Evolutionary conservation across 805 yeast species (phyloP).

Genomic region (Yamadazyma sp.): DNA sequence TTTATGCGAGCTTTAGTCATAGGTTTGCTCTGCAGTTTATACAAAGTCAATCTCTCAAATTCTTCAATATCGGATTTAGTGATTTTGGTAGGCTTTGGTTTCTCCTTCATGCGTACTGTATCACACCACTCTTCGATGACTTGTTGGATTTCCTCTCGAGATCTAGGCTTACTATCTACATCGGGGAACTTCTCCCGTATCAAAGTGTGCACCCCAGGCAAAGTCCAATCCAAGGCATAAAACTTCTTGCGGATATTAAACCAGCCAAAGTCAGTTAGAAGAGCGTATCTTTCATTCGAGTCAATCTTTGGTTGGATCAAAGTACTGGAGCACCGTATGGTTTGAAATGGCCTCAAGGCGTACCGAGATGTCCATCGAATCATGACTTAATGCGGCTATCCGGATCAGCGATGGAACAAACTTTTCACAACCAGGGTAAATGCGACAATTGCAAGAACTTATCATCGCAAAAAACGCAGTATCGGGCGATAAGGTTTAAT

Average conservation of each 20-base stretch:
- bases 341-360: too few relatives aligned
- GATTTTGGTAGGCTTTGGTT: constrained; percentile 11
- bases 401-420: too few relatives aligned
- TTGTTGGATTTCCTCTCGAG: constrained; percentile 13
- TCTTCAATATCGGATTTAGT: constrained; percentile 5
- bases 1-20: constrained; percentile 2
- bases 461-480: too few relatives aligned
- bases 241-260: constrained; percentile 17
- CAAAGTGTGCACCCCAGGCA: constrained; percentile 12
- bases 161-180: constrained; percentile 6
- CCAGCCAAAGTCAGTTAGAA: constrained; percentile 25
- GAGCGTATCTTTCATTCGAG: constrained; percentile 15
- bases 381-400: too few relatives aligned
- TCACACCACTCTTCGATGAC: constrained; percentile 20
- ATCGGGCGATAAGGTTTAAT: too few relatives aligned
- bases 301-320: constrained; percentile 5
- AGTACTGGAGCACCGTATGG: too few relatives aligned
- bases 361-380: too few relatives aligned
- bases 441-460: too few relatives aligned
- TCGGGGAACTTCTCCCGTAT: constrained; percentile 17
- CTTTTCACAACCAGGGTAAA: too few relatives aligned
- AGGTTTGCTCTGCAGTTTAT: constrained; percentile 9
- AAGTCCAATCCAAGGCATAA: constrained; percentile 22
- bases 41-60: constrained; percentile 7
- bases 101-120: constrained; percentile 1